Conservation (phyloP, 768 basidiomycete genomes). For the Termitomyces sp. region DNA sequence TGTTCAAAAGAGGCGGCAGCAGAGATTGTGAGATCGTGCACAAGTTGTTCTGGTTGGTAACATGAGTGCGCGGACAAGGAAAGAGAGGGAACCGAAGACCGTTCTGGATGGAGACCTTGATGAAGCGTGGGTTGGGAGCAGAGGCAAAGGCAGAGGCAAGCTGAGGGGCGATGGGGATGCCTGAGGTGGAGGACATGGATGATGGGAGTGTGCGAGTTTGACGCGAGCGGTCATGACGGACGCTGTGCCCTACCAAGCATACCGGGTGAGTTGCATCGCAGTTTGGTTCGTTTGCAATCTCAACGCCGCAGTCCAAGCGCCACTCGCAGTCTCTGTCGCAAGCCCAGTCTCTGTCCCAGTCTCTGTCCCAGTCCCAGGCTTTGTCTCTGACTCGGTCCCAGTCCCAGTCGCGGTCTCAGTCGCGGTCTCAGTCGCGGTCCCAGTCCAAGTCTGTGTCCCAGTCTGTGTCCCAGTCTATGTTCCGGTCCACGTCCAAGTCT, state of each 20-base stretch:
- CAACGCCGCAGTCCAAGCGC: background rate
- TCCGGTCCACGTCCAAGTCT: too few relatives aligned
- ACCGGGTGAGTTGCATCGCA: slow-evolving; percentile 30
- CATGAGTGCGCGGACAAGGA: slow-evolving; percentile 11
- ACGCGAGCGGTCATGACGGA: slow-evolving; percentile 20
- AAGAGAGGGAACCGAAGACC: slow-evolving; percentile 38
- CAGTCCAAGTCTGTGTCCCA: background rate
- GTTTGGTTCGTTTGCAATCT: background rate
- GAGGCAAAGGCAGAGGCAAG: slow-evolving; percentile 54
- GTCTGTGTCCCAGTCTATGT: too few relatives aligned
- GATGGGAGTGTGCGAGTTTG: background rate
- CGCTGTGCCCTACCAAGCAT: slow-evolving; percentile 45
- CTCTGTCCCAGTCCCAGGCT: background rate
- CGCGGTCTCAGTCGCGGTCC: background rate
- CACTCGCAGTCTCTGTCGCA: slow-evolving; percentile 26
- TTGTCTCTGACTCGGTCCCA: background rate
- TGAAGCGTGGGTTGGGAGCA: slow-evolving; percentile 59
- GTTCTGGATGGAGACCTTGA: slow-evolving; percentile 72
- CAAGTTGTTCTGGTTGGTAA: slow-evolving; percentile 54
- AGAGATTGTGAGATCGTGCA: slow-evolving; percentile 49
- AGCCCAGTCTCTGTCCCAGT: background rate
- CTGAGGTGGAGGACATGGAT: slow-evolving; percentile 72
- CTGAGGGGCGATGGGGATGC: slow-evolving; percentile 58
- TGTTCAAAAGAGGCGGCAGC: slow-evolving; percentile 47
- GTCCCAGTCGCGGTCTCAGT: background rate